Evolutionary conservation across 768 basidiomycete species (phyloP).

Genomic region (Hygrocybe coccinea): DNA sequence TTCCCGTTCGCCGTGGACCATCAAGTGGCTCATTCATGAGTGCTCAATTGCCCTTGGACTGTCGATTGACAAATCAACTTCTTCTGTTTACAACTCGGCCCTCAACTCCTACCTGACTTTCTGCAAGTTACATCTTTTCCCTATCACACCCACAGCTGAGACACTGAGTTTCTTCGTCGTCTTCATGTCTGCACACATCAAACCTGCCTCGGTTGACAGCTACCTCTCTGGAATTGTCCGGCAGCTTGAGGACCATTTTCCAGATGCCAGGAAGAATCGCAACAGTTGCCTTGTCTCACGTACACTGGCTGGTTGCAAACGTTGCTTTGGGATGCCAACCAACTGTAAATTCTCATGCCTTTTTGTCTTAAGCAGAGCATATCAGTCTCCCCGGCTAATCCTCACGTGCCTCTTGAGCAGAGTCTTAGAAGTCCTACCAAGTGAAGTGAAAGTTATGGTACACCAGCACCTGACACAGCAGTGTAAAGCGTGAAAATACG

Average conservation of each 20-base stretch:
- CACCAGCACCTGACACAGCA: no score
- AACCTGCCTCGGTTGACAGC: conserved; percentile 14
- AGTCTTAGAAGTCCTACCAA: no score
- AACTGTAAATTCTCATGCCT: no score
- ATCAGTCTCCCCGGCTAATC: no score
- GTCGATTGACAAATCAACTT: conserved; percentile 15
- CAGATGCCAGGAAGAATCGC: conserved; percentile 1
- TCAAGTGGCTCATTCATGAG: conserved; percentile 27
- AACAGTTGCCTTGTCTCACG: conserved; percentile 5
- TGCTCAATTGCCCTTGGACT: conserved; percentile 21
- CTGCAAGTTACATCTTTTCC: conserved; percentile 17
- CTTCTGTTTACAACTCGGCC: conserved; percentile 17
- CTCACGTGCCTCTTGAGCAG: no score
- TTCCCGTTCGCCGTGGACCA: conserved; percentile 25
- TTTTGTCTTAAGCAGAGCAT: no score
- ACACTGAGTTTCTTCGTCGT: conserved; percentile 28
- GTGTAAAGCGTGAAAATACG: no score
- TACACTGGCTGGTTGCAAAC: conserved; percentile 10
- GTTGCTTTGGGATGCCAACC: not conserved
- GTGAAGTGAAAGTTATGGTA: no score
- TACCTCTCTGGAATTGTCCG: conserved; percentile 24
- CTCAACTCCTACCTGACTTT: conserved; percentile 26
- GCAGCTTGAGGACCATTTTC: conserved; percentile 19
- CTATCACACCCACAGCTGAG: conserved; percentile 24
- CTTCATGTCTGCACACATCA: conserved; percentile 26